Percentiles rank a stretch among this genome's conserved stretches.
Evolutionary conservation across 371 early-diverging fungal genomes (phyloP).

Genomic region (Dinochytrium kinnereticum): DNA sequence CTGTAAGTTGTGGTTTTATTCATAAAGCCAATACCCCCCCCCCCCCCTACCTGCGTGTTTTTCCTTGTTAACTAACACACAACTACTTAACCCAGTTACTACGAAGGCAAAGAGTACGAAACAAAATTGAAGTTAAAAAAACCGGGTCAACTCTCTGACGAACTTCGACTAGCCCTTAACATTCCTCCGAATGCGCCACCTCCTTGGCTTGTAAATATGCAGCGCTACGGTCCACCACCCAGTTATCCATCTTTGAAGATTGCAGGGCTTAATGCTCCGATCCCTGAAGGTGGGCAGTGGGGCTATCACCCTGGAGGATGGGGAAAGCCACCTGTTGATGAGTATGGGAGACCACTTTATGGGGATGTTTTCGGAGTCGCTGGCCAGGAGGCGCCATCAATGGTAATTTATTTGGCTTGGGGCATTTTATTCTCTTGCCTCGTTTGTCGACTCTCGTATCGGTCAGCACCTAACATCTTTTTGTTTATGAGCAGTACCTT

Average conservation of each 20-base stretch:
- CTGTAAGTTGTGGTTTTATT: conserved; percentile 76
- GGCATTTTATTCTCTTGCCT: no score
- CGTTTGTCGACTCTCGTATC: no score
- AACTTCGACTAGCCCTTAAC: conserved; percentile 79
- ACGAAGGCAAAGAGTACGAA: conserved; percentile 97
- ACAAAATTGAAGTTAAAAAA: conserved; percentile 84
- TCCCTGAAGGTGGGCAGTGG: conserved; percentile 98
- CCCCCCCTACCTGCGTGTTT: neutral
- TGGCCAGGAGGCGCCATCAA: conserved; percentile 43
- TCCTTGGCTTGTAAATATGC: conserved; percentile 99
- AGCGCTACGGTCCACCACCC: conserved; percentile 97
- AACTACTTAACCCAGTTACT: no score
- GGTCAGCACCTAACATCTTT: no score
- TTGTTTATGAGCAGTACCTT: neutral
- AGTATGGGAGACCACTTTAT: conserved; percentile 91
- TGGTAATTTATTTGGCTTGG: conserved; percentile 47
- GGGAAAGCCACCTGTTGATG: conserved; percentile 98
- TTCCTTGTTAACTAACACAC: conserved; percentile 13
- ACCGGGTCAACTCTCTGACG: conserved; percentile 89
- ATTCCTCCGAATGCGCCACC: conserved; percentile 94
- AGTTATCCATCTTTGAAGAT: conserved; percentile 92
- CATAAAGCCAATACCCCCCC: no score
- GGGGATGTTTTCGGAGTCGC: conserved; percentile 92
- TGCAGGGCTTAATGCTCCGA: conserved; percentile 96
- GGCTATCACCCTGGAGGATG: conserved; percentile 98